Base-by-base conservation (phyloP, 345 rosid species). In the Eucalyptus dawsonii region DNA sequence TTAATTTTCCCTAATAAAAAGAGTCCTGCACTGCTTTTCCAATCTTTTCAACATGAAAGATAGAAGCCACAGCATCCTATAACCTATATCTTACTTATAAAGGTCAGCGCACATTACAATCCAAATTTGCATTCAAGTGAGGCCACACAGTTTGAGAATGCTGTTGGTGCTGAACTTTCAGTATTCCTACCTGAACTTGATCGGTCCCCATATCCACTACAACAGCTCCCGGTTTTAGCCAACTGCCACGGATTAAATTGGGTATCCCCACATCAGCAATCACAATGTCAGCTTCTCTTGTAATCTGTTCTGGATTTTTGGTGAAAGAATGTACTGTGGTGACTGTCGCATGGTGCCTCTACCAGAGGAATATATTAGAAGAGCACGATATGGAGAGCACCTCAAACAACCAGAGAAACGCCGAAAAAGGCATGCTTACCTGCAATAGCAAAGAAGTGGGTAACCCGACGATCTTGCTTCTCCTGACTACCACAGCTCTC, bases 321-420 rank as follows among this genome's bases (percentile, higher is more conserved):
- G 93, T 90, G 87, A 88, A 89, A 62, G 93, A 88, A 65, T 90
- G 90, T 62, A 91, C 88, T 11, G 87, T 90, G 49, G 88, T 88
- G 14, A 91, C 90, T 8, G 93, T 92, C 10, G 93, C 91, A 44
- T 90, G 90, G 50, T 91, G 90, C 92, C 93, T 92, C 92, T 92
- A 87, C 88, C 80, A 80, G 50, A 87, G 51, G 80, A 81, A 54
- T 27, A 83, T 51, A 47, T 80, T 44, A 90, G 1, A 44, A 53
- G n/a, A 14, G 51, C 40, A 49, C 37, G 53, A 37, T 34, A 8
- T 19, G 5, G 31, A 72, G 81, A 89, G 69, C 49, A 86, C 14
- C 76, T 86, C 4, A 85, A 87, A 50, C 50, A n/a, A 80, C 81
- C 22, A 50, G 44, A 50, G n/a, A n/a, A n/a, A n/a, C n/a, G n/a